Evolutionary conservation across 768 basidiomycete species (phyloP).

Genomic region (Boletus pseudo-olivaceus): DNA sequence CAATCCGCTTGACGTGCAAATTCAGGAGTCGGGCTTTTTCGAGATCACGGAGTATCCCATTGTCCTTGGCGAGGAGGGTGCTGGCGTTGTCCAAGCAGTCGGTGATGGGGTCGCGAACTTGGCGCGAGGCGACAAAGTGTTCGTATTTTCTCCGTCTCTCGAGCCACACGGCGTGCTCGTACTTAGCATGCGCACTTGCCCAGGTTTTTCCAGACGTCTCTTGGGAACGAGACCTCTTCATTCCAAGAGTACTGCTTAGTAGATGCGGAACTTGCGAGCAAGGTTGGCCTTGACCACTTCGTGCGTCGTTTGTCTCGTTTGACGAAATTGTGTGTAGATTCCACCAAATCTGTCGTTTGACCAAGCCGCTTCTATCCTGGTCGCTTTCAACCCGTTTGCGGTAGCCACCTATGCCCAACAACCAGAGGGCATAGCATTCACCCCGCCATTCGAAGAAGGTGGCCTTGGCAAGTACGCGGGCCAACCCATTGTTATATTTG

Average conservation of each 20-base stretch:
- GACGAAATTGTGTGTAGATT: constrained; percentile 20
- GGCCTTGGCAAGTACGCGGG: constrained; percentile 29
- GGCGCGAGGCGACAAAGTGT: constrained; percentile 32
- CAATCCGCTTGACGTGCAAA: constrained; percentile 39
- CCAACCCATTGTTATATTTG: constrained; percentile 34
- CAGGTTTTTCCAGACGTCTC: constrained; percentile 6
- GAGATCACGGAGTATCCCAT: constrained; percentile 32
- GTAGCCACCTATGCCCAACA: constrained; percentile 30
- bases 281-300: not conserved
- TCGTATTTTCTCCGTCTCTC: not conserved
- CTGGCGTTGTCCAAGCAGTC: constrained; percentile 36
- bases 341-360: constrained; percentile 35
- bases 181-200: not conserved
- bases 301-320: not conserved
- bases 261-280: constrained; percentile 10
- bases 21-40: constrained; percentile 1
- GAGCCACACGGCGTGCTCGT: too few relatives aligned
- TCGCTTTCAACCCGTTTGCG: constrained; percentile 33
- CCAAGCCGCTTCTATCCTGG: constrained; percentile 34
- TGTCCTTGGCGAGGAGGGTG: constrained; percentile 34
- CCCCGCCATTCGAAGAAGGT: constrained; percentile 26
- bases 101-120: constrained; percentile 34
- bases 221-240: constrained; percentile 6
- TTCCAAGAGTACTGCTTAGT: constrained; percentile 26
- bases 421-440: constrained; percentile 26